Evolutionary conservation across 2,329 filamentous ascomycete genomes (phyloP).

Genomic region (Apiospora hydei): DNA sequence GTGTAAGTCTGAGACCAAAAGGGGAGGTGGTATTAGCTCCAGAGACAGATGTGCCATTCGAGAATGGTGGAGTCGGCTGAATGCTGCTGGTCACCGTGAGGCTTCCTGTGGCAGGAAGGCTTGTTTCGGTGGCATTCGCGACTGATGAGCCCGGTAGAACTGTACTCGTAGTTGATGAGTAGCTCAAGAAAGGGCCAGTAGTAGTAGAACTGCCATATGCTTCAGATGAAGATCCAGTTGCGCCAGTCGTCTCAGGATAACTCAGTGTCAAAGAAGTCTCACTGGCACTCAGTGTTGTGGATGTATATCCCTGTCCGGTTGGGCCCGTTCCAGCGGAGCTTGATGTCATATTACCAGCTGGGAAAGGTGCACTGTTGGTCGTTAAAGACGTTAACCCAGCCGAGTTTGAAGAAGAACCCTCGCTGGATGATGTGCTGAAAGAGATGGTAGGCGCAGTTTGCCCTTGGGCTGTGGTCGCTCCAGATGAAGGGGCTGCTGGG

Average conservation of each 20-base stretch:
- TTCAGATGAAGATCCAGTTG: slow-evolving; percentile 25
- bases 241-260: slow-evolving; percentile 22
- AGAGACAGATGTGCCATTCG: slow-evolving; percentile 13
- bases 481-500: neutral
- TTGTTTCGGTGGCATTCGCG: slow-evolving; percentile 29
- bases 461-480: neutral
- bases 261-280: slow-evolving; percentile 23
- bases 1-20: slow-evolving; percentile 2
- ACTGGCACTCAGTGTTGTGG: neutral
- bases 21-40: slow-evolving; percentile 7
- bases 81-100: slow-evolving; percentile 30
- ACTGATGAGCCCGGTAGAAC: neutral
- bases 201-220: slow-evolving; percentile 22
- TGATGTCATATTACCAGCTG: slow-evolving; percentile 23
- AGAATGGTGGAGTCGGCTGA: neutral
- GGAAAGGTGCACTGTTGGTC: neutral
- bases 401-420: neutral
- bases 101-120: slow-evolving; percentile 37
- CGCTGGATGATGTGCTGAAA: too few species aligned
- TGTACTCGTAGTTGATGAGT: neutral
- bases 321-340: slow-evolving; percentile 18
- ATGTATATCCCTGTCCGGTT: neutral
- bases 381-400: slow-evolving; percentile 14
- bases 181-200: neutral
- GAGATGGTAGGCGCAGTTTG: neutral